Base-by-base conservation (phyloP, 2,329 filamentous ascomycete genomes). In the Mycogone perniciosa region DNA sequence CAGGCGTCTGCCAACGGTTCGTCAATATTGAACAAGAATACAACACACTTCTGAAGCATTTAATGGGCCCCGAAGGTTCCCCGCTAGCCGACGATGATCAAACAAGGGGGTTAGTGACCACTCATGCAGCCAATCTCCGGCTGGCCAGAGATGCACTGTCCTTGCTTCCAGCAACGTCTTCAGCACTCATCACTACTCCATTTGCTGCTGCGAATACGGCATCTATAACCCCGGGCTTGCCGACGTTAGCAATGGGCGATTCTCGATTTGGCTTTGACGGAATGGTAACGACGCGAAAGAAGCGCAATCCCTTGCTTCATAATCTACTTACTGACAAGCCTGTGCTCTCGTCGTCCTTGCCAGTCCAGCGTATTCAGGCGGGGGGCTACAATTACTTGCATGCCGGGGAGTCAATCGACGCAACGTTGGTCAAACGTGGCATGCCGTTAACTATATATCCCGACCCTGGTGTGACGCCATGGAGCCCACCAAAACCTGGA, bases 311-410 rank as follows among this genome's bases (percentile, higher is more conserved):
- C 0, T 74, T 99, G 1, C 93, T 99, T 42, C 90, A 99, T 69
- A 97, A 96, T 61, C 81, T 99, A 1, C 78, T 99, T 7, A 99
- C 93, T 2, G 93, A 99, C 69, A 95, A 96, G 62, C 92, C 93
- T 0, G 80, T 91, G 10, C 86, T 90, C 57, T 97, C 93, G 1
- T 93, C 93, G 1, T 99, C 93, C 0, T 75, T 99, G 0, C 93
- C 93, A 0, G 76, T 84, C 6, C 80, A 84, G 38, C 79, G 88
- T 44, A 77, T 89, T 31, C 56, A 65, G 35, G 55, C 67, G 56
- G 59, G 69, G 44, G 51, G 47, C 56, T 62, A 46, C 48, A 63
- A 45, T 51, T 74, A 5, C 70, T 74, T 46, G 5, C 54, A 52
- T 34, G 48, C 53, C n/a, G 53, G 56, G 6, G 57, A 58, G n/a